Base-by-base conservation (phyloP, 2,329 filamentous ascomycete species). In the Metarhizium guizhouense region DNA sequence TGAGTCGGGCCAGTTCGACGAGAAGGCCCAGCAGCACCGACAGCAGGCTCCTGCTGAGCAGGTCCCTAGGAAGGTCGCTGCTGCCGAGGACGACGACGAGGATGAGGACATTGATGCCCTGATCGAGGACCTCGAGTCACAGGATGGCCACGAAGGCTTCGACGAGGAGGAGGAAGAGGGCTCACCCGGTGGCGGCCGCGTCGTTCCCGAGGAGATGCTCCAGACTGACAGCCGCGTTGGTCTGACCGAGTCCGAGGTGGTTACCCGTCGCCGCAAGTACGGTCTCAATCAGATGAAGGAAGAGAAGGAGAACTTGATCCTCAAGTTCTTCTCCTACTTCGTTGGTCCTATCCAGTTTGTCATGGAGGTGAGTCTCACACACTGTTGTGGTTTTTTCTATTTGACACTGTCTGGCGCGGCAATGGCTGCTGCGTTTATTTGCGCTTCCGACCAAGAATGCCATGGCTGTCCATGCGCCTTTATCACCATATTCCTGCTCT, bases 211-310 rank as follows among this genome's bases (percentile, higher is more conserved):
- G 67, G 85, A 90, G 60, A 78, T 90, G 70, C 81, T 95, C 47
- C 81, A 88, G 72, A 95, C 90, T 18, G 84, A 92, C 67, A 85
- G 83, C 56, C 80, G 81, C 50, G 74, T 79, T 20, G 88, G 90
- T 79, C 79, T 95, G 8, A 90, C 83, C 14, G 82, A 87, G 57
- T 70, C 77, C 48, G 87, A 95, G 73, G 88, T 91, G 52, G 59
- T 74, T 36, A 67, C 75, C 52, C 75, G 77, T 52, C 80, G 85
- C 57, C 85, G 82, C 75, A 89, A 88, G 71, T 88, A 85, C 70
- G 90, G 90, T 70, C 78, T 88, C 68, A 95, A 96, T 71, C 85
- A 90, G 71, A 90, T 95, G 88, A 91, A 88, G 74, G 89, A 95
- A 74, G 88, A 93, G 76, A 91, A 90, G 75, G 87, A 91, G 74